These are phyloP conservation scores for Vitis amurensis DNA, from an alignment of 164 flowering plant species.

Conservation along the genomic window DNA sequence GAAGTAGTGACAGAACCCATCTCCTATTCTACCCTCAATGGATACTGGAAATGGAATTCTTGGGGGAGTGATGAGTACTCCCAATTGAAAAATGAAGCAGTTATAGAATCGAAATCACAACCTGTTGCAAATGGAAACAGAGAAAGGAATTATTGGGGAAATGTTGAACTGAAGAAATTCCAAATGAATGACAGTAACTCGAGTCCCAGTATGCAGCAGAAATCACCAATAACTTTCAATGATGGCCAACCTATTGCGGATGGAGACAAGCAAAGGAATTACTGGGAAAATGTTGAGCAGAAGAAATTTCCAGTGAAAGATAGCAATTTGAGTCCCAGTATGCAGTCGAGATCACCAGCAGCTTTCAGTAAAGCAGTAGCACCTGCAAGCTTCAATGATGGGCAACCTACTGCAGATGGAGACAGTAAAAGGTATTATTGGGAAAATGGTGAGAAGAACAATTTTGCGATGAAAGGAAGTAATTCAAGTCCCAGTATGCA, in stretches of 20 bases:
- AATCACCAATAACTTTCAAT: no score
- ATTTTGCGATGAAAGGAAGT: background rate
- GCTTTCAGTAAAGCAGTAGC: background rate
- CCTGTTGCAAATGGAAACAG: background rate
- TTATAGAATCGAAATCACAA: background rate
- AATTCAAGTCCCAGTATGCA: background rate
- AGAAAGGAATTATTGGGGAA: background rate
- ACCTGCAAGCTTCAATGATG: no score
- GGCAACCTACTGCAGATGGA: no score
- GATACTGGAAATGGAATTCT: background rate
- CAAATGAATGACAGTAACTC: no score
- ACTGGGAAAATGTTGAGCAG: background rate
- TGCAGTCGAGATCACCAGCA: background rate
- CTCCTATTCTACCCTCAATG: background rate
- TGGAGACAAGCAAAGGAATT: background rate
- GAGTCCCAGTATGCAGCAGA: no score
- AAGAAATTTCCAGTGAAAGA: background rate
- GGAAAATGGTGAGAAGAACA: background rate
- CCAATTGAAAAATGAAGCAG: background rate
- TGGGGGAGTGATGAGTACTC: no score
- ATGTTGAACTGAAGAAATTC: no score
- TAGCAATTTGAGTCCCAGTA: background rate
- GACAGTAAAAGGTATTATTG: background rate
- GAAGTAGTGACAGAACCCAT: background rate
- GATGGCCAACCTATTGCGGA: no score